Conservation (phyloP, 2,329 filamentous ascomycete species). For the Knoxdaviesia proteae region DNA sequence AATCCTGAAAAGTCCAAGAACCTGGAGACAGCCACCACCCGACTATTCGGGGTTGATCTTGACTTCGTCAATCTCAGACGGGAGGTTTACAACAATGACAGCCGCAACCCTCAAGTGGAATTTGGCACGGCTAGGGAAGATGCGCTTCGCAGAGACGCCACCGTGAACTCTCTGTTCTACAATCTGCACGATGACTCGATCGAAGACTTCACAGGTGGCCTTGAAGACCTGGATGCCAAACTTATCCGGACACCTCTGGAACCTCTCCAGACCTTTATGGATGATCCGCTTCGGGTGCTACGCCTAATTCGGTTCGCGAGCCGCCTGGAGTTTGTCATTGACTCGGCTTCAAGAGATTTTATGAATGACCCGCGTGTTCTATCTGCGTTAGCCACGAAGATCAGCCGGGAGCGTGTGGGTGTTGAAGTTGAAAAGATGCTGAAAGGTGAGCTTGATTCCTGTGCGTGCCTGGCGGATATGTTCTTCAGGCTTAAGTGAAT, state of each 20-base stretch:
- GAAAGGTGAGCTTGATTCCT: conserved; percentile 26
- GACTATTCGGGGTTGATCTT: conserved; percentile 67
- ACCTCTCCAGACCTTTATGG: conserved; percentile 79
- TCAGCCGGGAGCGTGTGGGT: conserved; percentile 76
- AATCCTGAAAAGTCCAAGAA: conserved; percentile 97
- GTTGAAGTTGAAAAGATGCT: conserved; percentile 85
- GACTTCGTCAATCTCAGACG: conserved; percentile 89
- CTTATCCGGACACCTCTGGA: conserved; percentile 72
- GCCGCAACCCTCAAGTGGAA: conserved; percentile 77
- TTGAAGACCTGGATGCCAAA: conserved; percentile 50
- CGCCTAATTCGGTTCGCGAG: conserved; percentile 81
- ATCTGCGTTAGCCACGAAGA: conserved; percentile 62
- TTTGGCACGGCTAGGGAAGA: conserved; percentile 87
- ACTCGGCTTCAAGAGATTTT: conserved; percentile 40
- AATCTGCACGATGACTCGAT: conserved; percentile 62
- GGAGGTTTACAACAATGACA: conserved; percentile 77
- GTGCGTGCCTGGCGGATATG: not conserved
- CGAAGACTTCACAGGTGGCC: conserved; percentile 70
- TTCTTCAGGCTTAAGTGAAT: too few relatives aligned
- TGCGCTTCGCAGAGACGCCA: conserved; percentile 73
- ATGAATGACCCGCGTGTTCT: conserved; percentile 72
- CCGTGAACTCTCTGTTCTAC: conserved; percentile 90
- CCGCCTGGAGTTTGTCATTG: conserved; percentile 60
- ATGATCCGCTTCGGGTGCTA: conserved; percentile 75
- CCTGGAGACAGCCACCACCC: conserved; percentile 75